phyloP scores from a whole-genome alignment of 2,329 filamentous ascomycete species.

The Orbilia quercus region DNA sequence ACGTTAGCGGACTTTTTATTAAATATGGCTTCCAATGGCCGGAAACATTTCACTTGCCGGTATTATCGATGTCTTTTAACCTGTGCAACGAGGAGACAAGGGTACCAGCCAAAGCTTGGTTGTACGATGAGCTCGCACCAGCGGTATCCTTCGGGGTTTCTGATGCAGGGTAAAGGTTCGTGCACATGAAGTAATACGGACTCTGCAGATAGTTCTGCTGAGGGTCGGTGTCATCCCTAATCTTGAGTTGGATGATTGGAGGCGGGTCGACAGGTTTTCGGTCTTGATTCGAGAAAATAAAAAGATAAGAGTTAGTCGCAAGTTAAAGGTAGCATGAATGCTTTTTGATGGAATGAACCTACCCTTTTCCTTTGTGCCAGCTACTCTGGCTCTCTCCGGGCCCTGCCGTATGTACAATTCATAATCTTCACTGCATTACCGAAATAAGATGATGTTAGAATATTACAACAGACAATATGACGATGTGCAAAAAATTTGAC shows the following conservation, averaged over 20 bases:
- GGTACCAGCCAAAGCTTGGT: constrained; percentile 73
- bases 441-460: constrained; percentile 23
- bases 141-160: constrained; percentile 63
- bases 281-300: constrained; percentile 68
- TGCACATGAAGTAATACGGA: constrained; percentile 73
- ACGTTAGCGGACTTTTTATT: constrained; percentile 17
- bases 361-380: constrained; percentile 81
- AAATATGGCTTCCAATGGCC: neutral
- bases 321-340: neutral
- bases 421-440: constrained; percentile 68
- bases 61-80: constrained; percentile 80
- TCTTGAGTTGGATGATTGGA: constrained; percentile 79
- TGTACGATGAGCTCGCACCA: constrained; percentile 61
- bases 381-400: constrained; percentile 74
- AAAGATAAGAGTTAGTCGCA: constrained; percentile 15
- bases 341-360: constrained; percentile 50
- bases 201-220: constrained; percentile 74
- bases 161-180: constrained; percentile 68
- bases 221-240: constrained; percentile 66
- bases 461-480: constrained; percentile 11
- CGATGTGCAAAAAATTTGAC: no score
- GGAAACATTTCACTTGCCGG: constrained; percentile 51
- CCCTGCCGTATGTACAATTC: constrained; percentile 73
- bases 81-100: constrained; percentile 83
- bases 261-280: constrained; percentile 90